A percentile compares a stretch with the other conserved stretches of the same genome.
These are phyloP conservation scores for Phoenix dactylifera DNA, from an alignment of 176 grass and related monocot species.

Conservation along the genomic window DNA sequence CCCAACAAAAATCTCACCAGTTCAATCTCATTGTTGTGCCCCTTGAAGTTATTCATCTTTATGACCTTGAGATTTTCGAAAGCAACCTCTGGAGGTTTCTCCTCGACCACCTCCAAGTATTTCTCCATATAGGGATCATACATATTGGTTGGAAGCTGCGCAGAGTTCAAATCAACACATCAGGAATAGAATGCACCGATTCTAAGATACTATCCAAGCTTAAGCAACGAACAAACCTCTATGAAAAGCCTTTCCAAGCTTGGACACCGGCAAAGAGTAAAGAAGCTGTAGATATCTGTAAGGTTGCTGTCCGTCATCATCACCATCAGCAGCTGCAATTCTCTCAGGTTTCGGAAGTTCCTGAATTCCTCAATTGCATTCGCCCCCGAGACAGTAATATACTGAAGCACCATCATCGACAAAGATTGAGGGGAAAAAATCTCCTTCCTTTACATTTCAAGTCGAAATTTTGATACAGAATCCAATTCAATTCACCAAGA, in stretches of 20 bases:
- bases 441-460: not conserved
- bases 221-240: slow-evolving; percentile 35
- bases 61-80: slow-evolving; percentile 57
- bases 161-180: no score
- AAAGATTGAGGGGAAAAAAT: slow-evolving; percentile 9
- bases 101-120: slow-evolving; percentile 52
- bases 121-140: slow-evolving; percentile 56
- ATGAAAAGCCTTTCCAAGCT: slow-evolving; percentile 64
- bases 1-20: slow-evolving; percentile 65
- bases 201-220: no score
- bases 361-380: slow-evolving; percentile 19
- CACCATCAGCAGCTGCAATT: slow-evolving; percentile 74
- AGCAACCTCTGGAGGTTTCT: slow-evolving; percentile 53
- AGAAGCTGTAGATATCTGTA: slow-evolving; percentile 66
- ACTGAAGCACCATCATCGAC: slow-evolving; percentile 12
- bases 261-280: slow-evolving; percentile 52
- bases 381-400: no score
- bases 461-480: not conserved
- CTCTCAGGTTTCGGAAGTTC: slow-evolving; percentile 42
- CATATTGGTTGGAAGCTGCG: slow-evolving; percentile 57
- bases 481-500: not conserved
- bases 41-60: slow-evolving; percentile 86
- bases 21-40: slow-evolving; percentile 59
- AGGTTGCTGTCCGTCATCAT: slow-evolving; percentile 79
- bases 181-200: no score